Base-by-base conservation (phyloP, 768 basidiomycete species). In the Rhizopogon rudus region DNA sequence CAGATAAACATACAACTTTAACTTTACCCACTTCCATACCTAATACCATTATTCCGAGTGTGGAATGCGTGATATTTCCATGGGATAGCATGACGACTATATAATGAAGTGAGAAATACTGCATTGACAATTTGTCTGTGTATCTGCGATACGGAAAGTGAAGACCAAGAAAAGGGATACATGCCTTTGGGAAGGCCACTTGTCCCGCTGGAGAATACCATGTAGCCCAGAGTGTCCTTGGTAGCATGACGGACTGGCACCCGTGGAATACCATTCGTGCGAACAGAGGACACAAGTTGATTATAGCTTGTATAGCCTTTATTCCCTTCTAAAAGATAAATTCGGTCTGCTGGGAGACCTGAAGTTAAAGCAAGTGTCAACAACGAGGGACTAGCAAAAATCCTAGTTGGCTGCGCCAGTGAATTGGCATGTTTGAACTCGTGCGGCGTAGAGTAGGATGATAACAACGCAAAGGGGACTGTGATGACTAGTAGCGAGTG, bases 191-290 rank as follows among this genome's bases (percentile, higher is more conserved):
- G 85, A 10, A 80, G 69, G 0, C 86, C 86, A 57, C 77, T 86
- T 0, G 86, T 87, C 17, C 86, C 86, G 62, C 86, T 87, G 0
- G 86, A 88, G 62, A 84, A 85, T 0, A 85, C 71, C 6, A 87
- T 71, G 62, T 87, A 87, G 1, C 82, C 85, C 5, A 86, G 65
- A 0, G 81, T 83, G 57, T 81, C 69, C 53, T 75, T 74, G 17
- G 60, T 69, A 0, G 77, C 83, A 0, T 75, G 70, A 35, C 71
- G 73, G 10, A 79, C 67, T 3, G 68, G 66, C 0, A 76, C 61
- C 2, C 67, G 58, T 4, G 77, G 73, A 3, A 76, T 62, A 2
- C 72, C 65, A 22, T 69, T 72, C 12, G 56, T 60, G 40, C 67
- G 66, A 16, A 74, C 75, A 20, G 65, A 54, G 3, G 71, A 64